Conservation (phyloP, 805 yeast species). For the Metschnikowia lochheadii region DNA sequence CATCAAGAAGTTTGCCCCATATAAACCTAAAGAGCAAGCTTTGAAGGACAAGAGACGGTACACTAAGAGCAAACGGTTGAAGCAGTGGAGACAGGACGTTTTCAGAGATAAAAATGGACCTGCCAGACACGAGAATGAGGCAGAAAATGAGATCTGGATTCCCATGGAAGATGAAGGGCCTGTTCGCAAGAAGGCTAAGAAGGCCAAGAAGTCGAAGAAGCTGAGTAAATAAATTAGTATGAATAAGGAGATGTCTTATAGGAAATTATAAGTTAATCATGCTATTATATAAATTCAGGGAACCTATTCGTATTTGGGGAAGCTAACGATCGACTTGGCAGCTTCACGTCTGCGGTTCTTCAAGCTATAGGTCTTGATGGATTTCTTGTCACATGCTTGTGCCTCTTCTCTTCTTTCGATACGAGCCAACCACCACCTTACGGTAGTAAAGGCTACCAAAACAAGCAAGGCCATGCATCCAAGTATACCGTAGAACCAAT, state of each 20-base stretch:
- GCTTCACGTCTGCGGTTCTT: constrained; percentile 25
- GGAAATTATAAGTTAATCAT: neutral
- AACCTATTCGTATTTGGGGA: constrained; percentile 31
- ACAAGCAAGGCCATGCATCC: constrained; percentile 31
- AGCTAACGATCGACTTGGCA: constrained; percentile 38
- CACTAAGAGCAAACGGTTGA: constrained; percentile 74
- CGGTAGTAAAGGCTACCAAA: constrained; percentile 22
- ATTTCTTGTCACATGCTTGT: constrained; percentile 14
- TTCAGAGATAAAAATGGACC: constrained; percentile 61
- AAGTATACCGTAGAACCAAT: constrained; percentile 56
- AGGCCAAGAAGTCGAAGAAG: constrained; percentile 1
- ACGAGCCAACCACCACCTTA: constrained; percentile 21
- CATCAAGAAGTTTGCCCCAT: constrained; percentile 89
- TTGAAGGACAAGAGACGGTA: constrained; percentile 79
- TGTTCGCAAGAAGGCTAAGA: constrained; percentile 3
- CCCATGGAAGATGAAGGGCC: constrained; percentile 23
- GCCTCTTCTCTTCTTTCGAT: constrained; percentile 9
- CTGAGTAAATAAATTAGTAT: neutral
- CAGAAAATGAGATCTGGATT: constrained; percentile 37
- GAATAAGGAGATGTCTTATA: neutral
- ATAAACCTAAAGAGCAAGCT: constrained; percentile 68
- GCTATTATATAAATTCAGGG: neutral
- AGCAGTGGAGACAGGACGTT: constrained; percentile 86
- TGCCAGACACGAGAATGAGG: constrained; percentile 29
- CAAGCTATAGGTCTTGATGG: constrained; percentile 23